Base-by-base conservation (phyloP, 1,284 basidiomycete genomes). In the Ganoderma sp. region DNA sequence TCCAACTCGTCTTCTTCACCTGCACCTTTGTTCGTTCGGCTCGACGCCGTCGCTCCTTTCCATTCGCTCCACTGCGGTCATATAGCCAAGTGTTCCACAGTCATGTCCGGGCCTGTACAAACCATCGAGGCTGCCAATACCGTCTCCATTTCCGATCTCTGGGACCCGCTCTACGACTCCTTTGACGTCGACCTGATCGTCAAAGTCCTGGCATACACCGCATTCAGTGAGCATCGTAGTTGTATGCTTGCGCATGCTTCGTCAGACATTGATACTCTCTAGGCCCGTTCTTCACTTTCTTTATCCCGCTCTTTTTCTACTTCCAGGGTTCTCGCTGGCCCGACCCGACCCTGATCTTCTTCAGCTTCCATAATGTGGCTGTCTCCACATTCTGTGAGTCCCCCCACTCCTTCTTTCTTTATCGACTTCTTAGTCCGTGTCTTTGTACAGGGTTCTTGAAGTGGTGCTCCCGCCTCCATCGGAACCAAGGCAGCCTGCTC, bases 221-320 rank as follows among this genome's bases (percentile, higher is more conserved):
- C 84, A 41, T 92, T 96, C 82, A 93, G 93, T 92, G 68, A 78
- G 89, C 80, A 19, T 41, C 41, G 32, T 5, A 39, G 63, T 52
- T 19, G 50, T 57, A 48, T 52, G 32, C 57, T 57, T 32, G 57
- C 19, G 22, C 67, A 8, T 61, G 22, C 25, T 5, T 15, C 37
- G 10, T 64, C 2, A 34, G 32, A n/a, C 19, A 8, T 28, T 63
- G 17, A 50, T 22, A 7, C 15, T 39, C 61, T 28, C 3, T 70
- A 94, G 93, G 92, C 72, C 93, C 94, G 17, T 91, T 93, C 82
- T 95, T 96, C 79, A 83, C 90, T 8, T 86, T 87, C 79, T 89
- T 94, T 70, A 82, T 95, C 68, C 92, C 93, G 1, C 75, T 93
- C 25, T 92, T 93, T 77, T 90, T 89, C 76, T 79, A 88, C 69